These are phyloP conservation scores for Rosa lucieae DNA, from an alignment of 306 rosid species.

Conservation along the genomic window DNA sequence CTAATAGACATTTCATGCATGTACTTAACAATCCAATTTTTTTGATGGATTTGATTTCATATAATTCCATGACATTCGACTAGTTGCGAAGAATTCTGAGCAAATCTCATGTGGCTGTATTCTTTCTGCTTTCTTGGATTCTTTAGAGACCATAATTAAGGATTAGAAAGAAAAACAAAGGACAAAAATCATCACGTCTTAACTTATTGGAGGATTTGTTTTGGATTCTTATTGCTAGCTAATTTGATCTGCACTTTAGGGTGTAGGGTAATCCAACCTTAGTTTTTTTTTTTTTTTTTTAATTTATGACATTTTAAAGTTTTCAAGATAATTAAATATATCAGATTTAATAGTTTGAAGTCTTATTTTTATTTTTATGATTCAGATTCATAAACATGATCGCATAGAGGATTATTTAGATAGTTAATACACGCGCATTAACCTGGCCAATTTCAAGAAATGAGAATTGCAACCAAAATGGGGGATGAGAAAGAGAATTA, in stretches of 20 bases:
- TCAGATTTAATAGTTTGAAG: too few species aligned
- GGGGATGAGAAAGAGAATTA: not conserved
- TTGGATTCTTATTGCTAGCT: not conserved
- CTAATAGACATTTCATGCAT: not conserved
- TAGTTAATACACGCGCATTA: not conserved
- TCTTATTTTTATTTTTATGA: too few species aligned
- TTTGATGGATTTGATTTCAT: not conserved
- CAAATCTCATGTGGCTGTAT: not conserved
- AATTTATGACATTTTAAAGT: not conserved
- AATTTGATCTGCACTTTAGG: not conserved
- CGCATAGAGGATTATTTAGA: too few species aligned
- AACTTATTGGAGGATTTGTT: not conserved
- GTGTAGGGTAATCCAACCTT: not conserved
- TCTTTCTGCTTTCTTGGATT: conserved; percentile 30
- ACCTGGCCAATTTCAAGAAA: not conserved
- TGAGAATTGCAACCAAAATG: not conserved
- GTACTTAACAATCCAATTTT: not conserved
- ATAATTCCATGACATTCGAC: not conserved
- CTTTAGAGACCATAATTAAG: conserved; percentile 31
- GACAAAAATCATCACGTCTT: conserved; percentile 23
- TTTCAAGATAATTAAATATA: too few species aligned
- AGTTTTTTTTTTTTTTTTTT: not conserved
- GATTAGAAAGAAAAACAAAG: conserved; percentile 2
- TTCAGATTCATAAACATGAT: not conserved
- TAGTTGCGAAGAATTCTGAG: conserved; percentile 13